Evolutionary conservation across 345 rosid species (phyloP).

Genomic region (Clausena lansium): DNA sequence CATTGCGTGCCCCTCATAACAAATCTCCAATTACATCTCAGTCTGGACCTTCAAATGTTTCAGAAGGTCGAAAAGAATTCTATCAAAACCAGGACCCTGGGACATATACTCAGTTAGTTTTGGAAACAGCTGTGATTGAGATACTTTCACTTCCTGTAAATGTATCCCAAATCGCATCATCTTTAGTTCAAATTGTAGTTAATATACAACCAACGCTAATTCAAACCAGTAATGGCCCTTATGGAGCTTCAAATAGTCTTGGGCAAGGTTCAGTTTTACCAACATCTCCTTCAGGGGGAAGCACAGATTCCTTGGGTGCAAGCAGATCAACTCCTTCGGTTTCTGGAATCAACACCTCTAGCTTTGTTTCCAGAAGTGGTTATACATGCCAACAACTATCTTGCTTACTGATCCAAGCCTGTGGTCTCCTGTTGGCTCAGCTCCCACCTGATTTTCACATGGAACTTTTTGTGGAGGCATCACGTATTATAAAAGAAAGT

Average conservation of each 20-base stretch:
- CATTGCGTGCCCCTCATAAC: constrained; percentile 59
- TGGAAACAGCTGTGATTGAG: constrained; percentile 94
- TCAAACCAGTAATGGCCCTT: constrained; percentile 86
- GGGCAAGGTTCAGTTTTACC: constrained; percentile 84
- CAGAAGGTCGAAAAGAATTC: constrained; percentile 84
- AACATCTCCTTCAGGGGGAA: constrained; percentile 95
- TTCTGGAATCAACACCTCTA: constrained; percentile 79
- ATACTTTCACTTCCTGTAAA: constrained; percentile 91
- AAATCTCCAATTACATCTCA: constrained; percentile 71
- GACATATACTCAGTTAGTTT: constrained; percentile 89
- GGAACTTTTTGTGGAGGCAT: constrained; percentile 83
- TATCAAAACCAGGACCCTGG: constrained; percentile 99
- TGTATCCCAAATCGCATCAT: constrained; percentile 79
- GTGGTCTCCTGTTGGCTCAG: constrained; percentile 93
- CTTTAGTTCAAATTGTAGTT: constrained; percentile 84
- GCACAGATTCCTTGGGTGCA: constrained; percentile 87
- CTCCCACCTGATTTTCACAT: constrained; percentile 83
- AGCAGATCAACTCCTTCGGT: constrained; percentile 75
- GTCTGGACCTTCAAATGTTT: constrained; percentile 61
- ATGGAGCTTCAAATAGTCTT: constrained; percentile 62
- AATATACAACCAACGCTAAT: constrained; percentile 90
- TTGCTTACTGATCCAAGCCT: constrained; percentile 94
- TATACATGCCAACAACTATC: constrained; percentile 96
- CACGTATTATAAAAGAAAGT: constrained; percentile 76
- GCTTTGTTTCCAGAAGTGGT: constrained; percentile 91